Conservation (phyloP, 192 early-diverging fungal species). For the Backusella australiensis region DNA sequence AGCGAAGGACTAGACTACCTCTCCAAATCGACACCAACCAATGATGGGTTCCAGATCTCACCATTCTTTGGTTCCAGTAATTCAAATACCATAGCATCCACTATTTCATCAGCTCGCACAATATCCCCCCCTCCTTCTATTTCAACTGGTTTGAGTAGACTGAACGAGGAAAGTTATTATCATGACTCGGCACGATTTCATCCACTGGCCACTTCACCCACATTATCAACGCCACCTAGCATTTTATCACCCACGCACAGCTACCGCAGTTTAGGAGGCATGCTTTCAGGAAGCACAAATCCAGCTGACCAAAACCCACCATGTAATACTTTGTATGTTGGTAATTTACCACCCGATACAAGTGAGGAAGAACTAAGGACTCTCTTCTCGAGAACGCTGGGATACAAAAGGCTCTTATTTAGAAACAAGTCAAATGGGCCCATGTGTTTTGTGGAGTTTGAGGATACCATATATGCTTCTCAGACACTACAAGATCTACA, state of each 20-base stretch:
- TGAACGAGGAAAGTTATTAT: not conserved
- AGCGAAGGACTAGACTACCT: not conserved
- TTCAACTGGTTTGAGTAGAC: constrained; percentile 8
- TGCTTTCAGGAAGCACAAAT: constrained; percentile 49
- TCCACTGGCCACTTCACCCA: not conserved
- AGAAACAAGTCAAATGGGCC: constrained; percentile 88
- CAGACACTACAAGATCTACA: constrained; percentile 86
- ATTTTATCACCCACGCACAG: constrained; percentile 15
- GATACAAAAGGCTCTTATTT: constrained; percentile 91
- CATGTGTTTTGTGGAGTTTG: constrained; percentile 99
- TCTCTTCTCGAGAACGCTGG: constrained; percentile 74
- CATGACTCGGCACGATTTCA: not conserved
- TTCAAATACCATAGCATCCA: not conserved
- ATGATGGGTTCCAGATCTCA: not conserved
- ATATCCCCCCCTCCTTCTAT: not conserved
- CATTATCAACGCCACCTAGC: constrained; percentile 22
- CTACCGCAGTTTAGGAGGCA: constrained; percentile 24
- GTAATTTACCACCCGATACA: constrained; percentile 90
- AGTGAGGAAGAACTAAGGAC: constrained; percentile 85
- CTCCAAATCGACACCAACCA: constrained; percentile 22
- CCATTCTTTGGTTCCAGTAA: not conserved
- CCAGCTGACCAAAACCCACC: constrained; percentile 94
- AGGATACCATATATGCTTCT: constrained; percentile 87
- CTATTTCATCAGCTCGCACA: not conserved
- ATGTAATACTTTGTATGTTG: constrained; percentile 98